Evolutionary conservation across 148 eudicot species (phyloP).

Genomic region (Oxyria digyna): DNA sequence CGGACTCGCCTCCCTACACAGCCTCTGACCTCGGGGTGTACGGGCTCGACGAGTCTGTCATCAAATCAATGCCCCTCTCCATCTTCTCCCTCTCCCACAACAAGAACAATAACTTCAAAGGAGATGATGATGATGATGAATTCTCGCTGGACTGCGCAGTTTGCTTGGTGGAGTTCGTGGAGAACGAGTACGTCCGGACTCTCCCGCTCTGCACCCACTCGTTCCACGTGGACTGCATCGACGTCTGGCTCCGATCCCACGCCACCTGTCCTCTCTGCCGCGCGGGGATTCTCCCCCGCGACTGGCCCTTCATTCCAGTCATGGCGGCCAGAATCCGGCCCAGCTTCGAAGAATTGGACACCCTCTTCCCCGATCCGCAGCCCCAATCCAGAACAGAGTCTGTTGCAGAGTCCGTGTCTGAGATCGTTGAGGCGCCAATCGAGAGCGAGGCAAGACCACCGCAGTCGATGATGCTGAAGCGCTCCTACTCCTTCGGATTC

Average conservation of each 20-base stretch:
- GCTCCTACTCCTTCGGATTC: conserved; percentile 85
- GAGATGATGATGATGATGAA: not conserved
- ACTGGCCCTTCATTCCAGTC: conserved; percentile 38
- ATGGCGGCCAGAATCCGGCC: conserved; percentile 83
- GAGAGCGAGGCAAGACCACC: conserved; percentile 20
- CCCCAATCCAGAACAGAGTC: conserved; percentile 20
- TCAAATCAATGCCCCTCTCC: conserved; percentile 64
- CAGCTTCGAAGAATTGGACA: conserved; percentile 42
- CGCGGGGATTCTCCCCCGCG: conserved; percentile 35
- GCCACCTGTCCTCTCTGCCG: conserved; percentile 90
- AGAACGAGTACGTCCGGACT: conserved; percentile 69
- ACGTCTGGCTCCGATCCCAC: conserved; percentile 74
- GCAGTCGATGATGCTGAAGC: conserved; percentile 36
- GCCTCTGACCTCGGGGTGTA: conserved; percentile 45
- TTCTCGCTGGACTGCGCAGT: conserved; percentile 59
- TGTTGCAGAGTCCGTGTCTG: not conserved
- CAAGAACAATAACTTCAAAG: conserved; percentile 8
- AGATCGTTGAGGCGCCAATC: conserved; percentile 16
- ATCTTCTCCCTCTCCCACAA: no score
- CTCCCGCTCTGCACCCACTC: conserved; percentile 68
- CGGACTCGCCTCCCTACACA: conserved; percentile 46
- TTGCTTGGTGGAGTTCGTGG: conserved; percentile 70
- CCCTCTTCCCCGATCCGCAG: conserved; percentile 30
- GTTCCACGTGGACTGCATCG: conserved; percentile 90
- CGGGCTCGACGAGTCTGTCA: conserved; percentile 71